Conservation (phyloP, 2,329 filamentous ascomycete genomes). For the Exophiala bonariae region DNA sequence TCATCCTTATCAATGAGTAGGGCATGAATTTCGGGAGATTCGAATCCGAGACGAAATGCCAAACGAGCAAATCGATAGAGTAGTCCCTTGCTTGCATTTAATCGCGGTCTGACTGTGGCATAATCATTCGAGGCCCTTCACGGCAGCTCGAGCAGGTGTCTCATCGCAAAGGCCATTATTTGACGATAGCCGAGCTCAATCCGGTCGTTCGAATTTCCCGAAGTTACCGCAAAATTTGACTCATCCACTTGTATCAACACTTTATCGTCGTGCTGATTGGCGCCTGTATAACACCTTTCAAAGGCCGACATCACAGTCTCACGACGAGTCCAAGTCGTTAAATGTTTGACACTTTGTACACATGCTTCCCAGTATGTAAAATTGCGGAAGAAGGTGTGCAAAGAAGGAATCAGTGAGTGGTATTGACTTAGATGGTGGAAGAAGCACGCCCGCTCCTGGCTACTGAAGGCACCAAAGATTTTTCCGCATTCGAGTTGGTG, state of each 20-base stretch:
- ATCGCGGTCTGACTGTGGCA: not conserved
- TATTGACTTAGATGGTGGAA: too few species aligned
- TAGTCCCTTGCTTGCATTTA: not conserved
- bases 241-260: constrained; percentile 1
- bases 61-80: not conserved
- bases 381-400: constrained; percentile 40
- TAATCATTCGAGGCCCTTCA: not conserved
- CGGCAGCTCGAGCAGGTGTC: not conserved
- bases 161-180: constrained; percentile 1
- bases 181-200: not conserved
- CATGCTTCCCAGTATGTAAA: constrained; percentile 35
- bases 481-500: constrained; percentile 31
- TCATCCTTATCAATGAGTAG: too few species aligned
- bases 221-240: not conserved
- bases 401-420: constrained; percentile 37
- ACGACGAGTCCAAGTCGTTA: not conserved
- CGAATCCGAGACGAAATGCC: not conserved
- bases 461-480: constrained; percentile 35
- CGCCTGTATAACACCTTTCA: constrained; percentile 1
- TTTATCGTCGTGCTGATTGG: constrained; percentile 1
- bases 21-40: not conserved
- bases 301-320: constrained; percentile 7
- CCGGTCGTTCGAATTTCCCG: not conserved
- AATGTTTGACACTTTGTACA: constrained; percentile 30
- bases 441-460: constrained; percentile 31